Percentiles rank a stretch among this genome's conserved stretches.
These are phyloP conservation scores for Diaporthe vaccinii DNA, from an alignment of 2,329 filamentous ascomycete species.

Conservation along the genomic window DNA sequence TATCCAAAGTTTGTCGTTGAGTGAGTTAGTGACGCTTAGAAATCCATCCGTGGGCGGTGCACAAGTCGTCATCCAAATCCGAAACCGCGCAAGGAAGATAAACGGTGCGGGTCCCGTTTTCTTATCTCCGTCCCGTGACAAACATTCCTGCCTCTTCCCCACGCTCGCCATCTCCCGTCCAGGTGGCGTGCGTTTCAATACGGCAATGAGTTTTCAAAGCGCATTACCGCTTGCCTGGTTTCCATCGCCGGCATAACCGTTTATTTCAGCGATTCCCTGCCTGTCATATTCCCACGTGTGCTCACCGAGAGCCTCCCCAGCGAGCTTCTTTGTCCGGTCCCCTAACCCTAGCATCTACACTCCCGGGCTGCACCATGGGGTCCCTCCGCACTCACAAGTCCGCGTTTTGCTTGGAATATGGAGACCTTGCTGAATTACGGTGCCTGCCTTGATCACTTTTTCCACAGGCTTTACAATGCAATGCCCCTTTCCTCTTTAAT, in stretches of 20 bases:
- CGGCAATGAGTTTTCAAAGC: background rate
- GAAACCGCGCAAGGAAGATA: constrained; percentile 31
- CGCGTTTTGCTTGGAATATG: background rate
- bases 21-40: constrained; percentile 37
- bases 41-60: constrained; percentile 24
- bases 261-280: background rate
- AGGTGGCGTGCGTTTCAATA: constrained; percentile 36
- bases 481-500: background rate
- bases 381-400: background rate
- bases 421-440: no score
- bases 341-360: background rate
- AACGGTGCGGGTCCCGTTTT: constrained; percentile 7
- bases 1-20: constrained; percentile 10
- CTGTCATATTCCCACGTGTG: background rate
- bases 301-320: background rate
- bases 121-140: constrained; percentile 39
- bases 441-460: background rate
- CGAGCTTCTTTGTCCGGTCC: background rate
- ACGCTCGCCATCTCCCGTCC: constrained; percentile 33
- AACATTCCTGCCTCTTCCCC: background rate
- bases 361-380: background rate
- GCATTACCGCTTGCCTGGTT: background rate
- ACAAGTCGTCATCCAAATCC: constrained; percentile 32
- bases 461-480: background rate
- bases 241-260: background rate